Base-by-base conservation (phyloP, 768 basidiomycete species). In the Exsudoporus frostii region DNA sequence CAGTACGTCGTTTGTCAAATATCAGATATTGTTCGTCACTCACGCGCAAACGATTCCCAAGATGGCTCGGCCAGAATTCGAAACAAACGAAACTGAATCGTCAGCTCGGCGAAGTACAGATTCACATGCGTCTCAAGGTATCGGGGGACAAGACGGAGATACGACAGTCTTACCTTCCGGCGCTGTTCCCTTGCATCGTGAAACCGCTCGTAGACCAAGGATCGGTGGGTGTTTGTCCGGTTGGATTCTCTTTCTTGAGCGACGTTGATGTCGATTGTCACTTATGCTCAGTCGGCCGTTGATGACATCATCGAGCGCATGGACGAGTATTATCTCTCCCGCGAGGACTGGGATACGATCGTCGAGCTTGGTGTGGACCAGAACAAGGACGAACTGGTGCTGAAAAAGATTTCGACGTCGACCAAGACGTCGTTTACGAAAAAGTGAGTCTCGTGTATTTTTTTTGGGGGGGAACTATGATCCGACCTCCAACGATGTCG, bases 21-120 rank as follows among this genome's bases (percentile, higher is more conserved):
- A 20, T 29, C n/a, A 7, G 0, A 30, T 30, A 9, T 7, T 22
- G 7, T 11, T 50, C 17, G 5, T 39, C n/a, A 24, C 34, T 48
- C 41, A 48, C 8, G 42, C 11, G 36, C 14, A 49, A 49, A 11
- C 14, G 17, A 37, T 57, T 24, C 38, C n/a, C 4, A 61, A 98
- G 95, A 64, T 99, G 93, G 92, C 84, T 99, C 13, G 96, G 96
- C 9, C 93, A 98, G 66, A 98, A 98, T 70, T 98, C 97, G 52
- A 96, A 95, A 65, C 88, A 90, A 68, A 78, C 64, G 58, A 97
- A 96, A 63, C 79, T 98, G 1, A 76, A 67, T 50, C 81, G 95
- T 34, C 86, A 89, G 57, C 76, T 99, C 17, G 81, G 80, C 34
- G 97, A 99, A 54, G 85, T 98, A 10, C 96, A 98, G 69, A 89